These are phyloP conservation scores for Astragalus membranaceus DNA, from an alignment of 306 rosid species.

Conservation along the genomic window DNA sequence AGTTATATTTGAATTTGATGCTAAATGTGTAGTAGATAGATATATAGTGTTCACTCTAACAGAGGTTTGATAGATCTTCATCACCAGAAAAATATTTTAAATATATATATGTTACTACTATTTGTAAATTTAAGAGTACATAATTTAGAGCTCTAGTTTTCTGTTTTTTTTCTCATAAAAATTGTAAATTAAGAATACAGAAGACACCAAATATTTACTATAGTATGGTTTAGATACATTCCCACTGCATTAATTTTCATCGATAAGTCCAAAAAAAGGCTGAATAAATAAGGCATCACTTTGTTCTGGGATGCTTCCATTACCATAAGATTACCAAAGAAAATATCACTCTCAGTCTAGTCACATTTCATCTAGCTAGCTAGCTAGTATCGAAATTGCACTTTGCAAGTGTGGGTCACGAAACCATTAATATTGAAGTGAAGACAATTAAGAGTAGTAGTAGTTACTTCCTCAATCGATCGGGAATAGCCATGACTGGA, in stretches of 20 bases:
- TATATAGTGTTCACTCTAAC: too few species aligned
- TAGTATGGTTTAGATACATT: background rate
- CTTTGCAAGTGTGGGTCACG: background rate
- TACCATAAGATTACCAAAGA: background rate
- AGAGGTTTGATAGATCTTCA: too few species aligned
- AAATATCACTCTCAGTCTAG: background rate
- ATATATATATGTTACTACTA: too few species aligned
- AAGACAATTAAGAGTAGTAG: background rate
- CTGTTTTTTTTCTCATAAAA: too few species aligned
- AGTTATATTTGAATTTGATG: too few species aligned
- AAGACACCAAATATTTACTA: background rate
- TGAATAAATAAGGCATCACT: background rate
- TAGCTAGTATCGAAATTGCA: background rate
- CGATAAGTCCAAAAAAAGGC: background rate
- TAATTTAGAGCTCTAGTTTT: too few species aligned
- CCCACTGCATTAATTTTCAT: background rate
- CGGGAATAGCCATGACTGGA: conserved; percentile 42
- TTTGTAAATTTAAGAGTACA: too few species aligned
- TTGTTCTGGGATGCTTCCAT: background rate
- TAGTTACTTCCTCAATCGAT: background rate
- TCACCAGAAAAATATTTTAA: too few species aligned
- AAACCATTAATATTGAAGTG: background rate
- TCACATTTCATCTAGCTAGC: background rate
- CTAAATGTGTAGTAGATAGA: too few species aligned
- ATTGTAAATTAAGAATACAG: background rate